Evolutionary conservation across 805 yeast species (phyloP).

Genomic region (Candida jianshihensis): DNA sequence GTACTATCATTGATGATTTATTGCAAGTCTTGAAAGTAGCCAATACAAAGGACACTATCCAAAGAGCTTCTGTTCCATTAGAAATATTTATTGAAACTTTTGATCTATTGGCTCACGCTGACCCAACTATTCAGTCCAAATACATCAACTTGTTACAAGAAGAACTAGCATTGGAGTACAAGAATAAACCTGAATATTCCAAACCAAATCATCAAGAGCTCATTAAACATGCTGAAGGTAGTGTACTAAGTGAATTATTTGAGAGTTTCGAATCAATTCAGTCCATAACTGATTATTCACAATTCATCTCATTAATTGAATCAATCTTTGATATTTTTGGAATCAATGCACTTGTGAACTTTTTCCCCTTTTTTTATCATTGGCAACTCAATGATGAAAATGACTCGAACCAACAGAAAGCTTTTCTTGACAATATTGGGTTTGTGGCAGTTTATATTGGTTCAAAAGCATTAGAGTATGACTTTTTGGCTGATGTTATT

Average conservation of each 20-base stretch:
- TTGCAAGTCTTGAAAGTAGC: constrained; percentile 12
- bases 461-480: constrained; percentile 6
- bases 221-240: constrained; percentile 13
- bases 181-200: constrained; percentile 5
- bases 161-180: constrained; percentile 16
- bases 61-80: constrained; percentile 18
- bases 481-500: constrained; percentile 7
- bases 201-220: constrained; percentile 13
- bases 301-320: constrained; percentile 9
- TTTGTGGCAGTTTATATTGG: constrained; percentile 10
- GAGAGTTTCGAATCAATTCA: constrained; percentile 15
- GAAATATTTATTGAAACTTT: constrained; percentile 20
- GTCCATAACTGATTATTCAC: not conserved
- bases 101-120: constrained; percentile 7
- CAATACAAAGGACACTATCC: constrained; percentile 13
- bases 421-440: constrained; percentile 18
- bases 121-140: constrained; percentile 9
- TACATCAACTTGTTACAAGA: constrained; percentile 13
- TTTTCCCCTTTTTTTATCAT: constrained; percentile 37
- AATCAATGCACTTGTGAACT: constrained; percentile 38
- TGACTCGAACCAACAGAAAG: not conserved
- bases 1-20: constrained; percentile 14
- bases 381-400: constrained; percentile 28
- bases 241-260: constrained; percentile 16
- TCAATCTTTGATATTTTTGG: constrained; percentile 32